These are phyloP conservation scores for Backusella psychrophila DNA, from an alignment of 192 early-diverging fungal genomes.

Conservation along the genomic window DNA sequence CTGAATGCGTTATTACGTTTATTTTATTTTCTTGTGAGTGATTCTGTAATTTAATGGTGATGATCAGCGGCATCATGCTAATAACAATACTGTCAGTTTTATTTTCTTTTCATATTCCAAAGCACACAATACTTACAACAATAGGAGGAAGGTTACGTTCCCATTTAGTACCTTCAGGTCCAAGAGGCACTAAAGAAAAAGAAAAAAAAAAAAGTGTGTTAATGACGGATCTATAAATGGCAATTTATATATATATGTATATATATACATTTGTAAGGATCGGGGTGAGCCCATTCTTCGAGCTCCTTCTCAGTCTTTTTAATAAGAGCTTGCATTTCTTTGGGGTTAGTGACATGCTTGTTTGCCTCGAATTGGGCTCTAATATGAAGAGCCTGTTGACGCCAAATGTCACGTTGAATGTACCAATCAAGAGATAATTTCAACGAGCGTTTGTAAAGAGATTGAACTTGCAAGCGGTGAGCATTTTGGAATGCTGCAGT, in stretches of 20 bases:
- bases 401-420: constrained; percentile 73
- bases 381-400: constrained; percentile 82
- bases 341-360: constrained; percentile 66
- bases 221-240: not conserved
- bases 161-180: constrained; percentile 76
- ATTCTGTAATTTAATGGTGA: constrained; percentile 12
- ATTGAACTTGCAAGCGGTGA: constrained; percentile 72
- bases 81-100: not conserved
- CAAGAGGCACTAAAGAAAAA: constrained; percentile 55
- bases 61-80: constrained; percentile 13
- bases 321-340: constrained; percentile 66
- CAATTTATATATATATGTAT: constrained; percentile 47
- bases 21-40: not conserved
- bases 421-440: constrained; percentile 87
- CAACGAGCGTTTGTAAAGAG: constrained; percentile 84
- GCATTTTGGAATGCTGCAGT: constrained; percentile 40
- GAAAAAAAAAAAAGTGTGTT: not conserved
- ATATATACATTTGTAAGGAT: constrained; percentile 78
- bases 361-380: constrained; percentile 83
- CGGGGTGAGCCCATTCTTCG: constrained; percentile 70
- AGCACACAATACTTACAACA: constrained; percentile 21
- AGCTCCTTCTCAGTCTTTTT: constrained; percentile 73
- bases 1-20: not conserved
- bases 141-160: constrained; percentile 77
- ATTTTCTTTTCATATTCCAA: not conserved